Evolutionary conservation across 768 basidiomycete genomes (phyloP), one percentile per base, ranked within the genome.

Genomic region (Phlegmacium glaucopus): DNA sequence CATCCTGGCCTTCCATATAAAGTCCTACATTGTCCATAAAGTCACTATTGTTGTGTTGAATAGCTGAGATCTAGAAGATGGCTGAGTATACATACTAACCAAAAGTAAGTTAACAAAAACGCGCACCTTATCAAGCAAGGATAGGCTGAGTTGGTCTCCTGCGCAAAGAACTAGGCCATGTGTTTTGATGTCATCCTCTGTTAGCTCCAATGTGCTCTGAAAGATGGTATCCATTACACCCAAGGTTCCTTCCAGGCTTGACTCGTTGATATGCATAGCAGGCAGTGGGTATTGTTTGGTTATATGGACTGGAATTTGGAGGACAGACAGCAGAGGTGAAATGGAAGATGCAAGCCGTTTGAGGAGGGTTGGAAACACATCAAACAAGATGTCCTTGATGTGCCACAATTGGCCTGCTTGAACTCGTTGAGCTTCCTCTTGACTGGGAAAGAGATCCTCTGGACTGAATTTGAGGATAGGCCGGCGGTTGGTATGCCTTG

Each of bases 211-310:
- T 5, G 47, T 42, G 2, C 43, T 12, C 42, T 15, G 9, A 58
- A 58, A 44, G 1, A 58, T 53, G 1, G 42, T 45, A 12, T 49
- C 34, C 1, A 58, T 8, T 4, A 58, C 57, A 6, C 40, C 9
- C 8, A 58, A 32, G 1, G 54, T 58, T 15, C 57, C 54, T 4
- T 53, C 54, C 2, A 58, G 26, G n/a, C 45, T 55, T 7, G 51
- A 58, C 36, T 58, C 54, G 22, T 55, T 49, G 11, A 55, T 53
- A 29, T 46, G 48, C 47, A 50, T 50, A 1, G 57, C 49, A 3
- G 57, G 57, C n/a, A 58, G 47, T 2, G 57, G 54, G 36, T 53
- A 53, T 27, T 58, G 57, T 16, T 55, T 35, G 0, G 57, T 58
- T n/a, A 45, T 44, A 17, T 58, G 57, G 1, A 58, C 35, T 1